Evolutionary conservation across 2,329 filamentous ascomycete species (phyloP).

Genomic region (Trichocomaceae sp.): DNA sequence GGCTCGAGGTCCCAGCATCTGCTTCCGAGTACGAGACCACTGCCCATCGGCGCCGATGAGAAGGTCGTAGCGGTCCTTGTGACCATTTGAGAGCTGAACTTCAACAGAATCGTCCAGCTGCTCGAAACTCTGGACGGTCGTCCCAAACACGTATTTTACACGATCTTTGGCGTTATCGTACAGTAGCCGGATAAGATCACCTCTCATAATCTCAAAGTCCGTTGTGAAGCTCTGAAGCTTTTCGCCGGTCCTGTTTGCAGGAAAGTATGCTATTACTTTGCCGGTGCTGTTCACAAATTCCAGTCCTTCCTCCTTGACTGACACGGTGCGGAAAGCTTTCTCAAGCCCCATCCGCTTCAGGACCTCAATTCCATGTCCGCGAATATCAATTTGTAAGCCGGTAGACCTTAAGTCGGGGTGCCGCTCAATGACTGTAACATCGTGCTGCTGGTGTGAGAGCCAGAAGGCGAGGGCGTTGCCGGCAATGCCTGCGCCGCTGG

Average conservation of each 20-base stretch:
- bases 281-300: no score
- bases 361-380: constrained; percentile 47
- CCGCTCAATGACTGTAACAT: constrained; percentile 40
- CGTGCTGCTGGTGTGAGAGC: constrained; percentile 38
- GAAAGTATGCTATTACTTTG: no score
- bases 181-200: constrained; percentile 44
- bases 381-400: constrained; percentile 51
- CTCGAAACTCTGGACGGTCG: constrained; percentile 21
- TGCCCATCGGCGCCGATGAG: constrained; percentile 27
- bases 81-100: constrained; percentile 22
- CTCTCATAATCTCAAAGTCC: constrained; percentile 52
- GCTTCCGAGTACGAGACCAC: constrained; percentile 21
- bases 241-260: constrained; percentile 32
- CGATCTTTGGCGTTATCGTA: constrained; percentile 25
- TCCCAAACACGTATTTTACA: constrained; percentile 29
- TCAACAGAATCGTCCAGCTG: constrained; percentile 15
- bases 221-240: constrained; percentile 36
- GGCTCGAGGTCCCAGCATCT: no score
- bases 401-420: constrained; percentile 38
- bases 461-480: constrained; percentile 45
- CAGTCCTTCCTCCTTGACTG: constrained; percentile 45
- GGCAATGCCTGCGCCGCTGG: constrained; percentile 38
- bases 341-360: constrained; percentile 50
- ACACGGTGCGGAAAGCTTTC: constrained; percentile 30
- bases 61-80: constrained; percentile 20